Percentiles rank a stretch among this genome's conserved stretches.
Conservation (phyloP, 805 yeast genomes). For the Candida peoriensis region DNA sequence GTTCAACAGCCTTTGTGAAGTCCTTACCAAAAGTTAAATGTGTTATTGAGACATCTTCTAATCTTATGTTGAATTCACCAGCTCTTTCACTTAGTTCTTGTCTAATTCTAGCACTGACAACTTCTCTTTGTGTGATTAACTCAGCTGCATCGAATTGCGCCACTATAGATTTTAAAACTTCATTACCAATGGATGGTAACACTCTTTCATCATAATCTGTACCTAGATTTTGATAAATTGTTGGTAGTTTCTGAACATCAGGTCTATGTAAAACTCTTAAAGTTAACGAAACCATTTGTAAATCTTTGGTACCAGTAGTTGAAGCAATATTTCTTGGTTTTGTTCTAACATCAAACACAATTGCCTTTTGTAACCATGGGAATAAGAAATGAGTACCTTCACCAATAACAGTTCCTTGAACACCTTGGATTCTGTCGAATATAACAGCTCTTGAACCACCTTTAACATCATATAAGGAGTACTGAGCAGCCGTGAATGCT, state of each 20-base stretch:
- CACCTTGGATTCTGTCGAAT: slow-evolving; percentile 88
- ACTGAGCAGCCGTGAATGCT: slow-evolving; percentile 66
- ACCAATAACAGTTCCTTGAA: slow-evolving; percentile 81
- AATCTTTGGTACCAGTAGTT: slow-evolving; percentile 94
- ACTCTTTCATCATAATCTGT: slow-evolving; percentile 93
- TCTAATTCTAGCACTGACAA: slow-evolving; percentile 84
- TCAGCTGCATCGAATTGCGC: slow-evolving; percentile 97
- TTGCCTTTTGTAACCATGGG: slow-evolving; percentile 94
- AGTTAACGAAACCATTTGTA: slow-evolving; percentile 92
- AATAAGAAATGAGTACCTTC: slow-evolving; percentile 95
- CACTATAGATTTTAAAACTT: slow-evolving; percentile 81
- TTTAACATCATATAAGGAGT: slow-evolving; percentile 87
- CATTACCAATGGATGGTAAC: slow-evolving; percentile 88
- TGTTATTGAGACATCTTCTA: slow-evolving; percentile 96
- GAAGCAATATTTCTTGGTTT: slow-evolving; percentile 91
- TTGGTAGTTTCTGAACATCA: slow-evolving; percentile 75
- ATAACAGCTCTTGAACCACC: slow-evolving; percentile 97
- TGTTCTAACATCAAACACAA: slow-evolving; percentile 90
- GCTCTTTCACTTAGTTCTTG: slow-evolving; percentile 83
- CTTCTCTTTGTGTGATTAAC: slow-evolving; percentile 93
- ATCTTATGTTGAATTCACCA: slow-evolving; percentile 77
- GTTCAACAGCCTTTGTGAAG: slow-evolving; percentile 97
- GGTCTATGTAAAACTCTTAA: slow-evolving; percentile 93
- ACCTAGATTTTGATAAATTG: slow-evolving; percentile 87
- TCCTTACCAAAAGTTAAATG: slow-evolving; percentile 97